Evolutionary conservation across 306 rosid genomes (phyloP), one percentile per base, ranked within the genome.

Genomic region (Fragaria iinumae): DNA sequence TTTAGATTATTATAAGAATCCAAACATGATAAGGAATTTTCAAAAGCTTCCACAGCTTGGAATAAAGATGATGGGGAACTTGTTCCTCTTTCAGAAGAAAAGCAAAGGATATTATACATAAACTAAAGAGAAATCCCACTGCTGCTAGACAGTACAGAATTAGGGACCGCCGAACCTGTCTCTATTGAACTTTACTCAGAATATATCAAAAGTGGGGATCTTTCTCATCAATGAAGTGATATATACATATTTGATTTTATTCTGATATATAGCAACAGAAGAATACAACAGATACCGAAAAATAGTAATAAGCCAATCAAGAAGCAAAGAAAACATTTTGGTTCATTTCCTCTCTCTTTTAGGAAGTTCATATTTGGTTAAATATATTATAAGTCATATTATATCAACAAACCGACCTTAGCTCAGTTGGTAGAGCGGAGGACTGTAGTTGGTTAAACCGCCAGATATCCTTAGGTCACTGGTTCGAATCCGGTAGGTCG

Each of bases 371-470:
- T 2, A 48, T 0, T 8, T 1, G 4, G 2, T 13, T 17, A 50
- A 50, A 5, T 17, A 17, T 0, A 17, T 17, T 50, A 5, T 1
- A 16, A 50, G 2, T 6, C 56, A 17, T 1, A 0, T 0, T 0
- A 0, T 11, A 1, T 12, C 20, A 59, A 29, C 67, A 63, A 64
- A 64, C 69, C 69, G 45, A 64, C 69, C 69, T 64, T 64, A 64
- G 69, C 69, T 64, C 69, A 64, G 69, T 64, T 64, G 45, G 44
- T 64, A 64, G 69, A 64, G 69, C 69, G 69, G 69, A 64, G 69
- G 69, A 32, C 69, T 64, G 69, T 64, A 64, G 69, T 64, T 21
- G 45, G 44, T 34, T 6, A 34, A 32, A 17, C 69, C 23, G 20
- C 16, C 69, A 34, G 69, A 64, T 16, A 64, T 64, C 69, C 44